Base-by-base conservation (phyloP, 2,329 filamentous ascomycete genomes). In the Juglanconis oblonga region DNA sequence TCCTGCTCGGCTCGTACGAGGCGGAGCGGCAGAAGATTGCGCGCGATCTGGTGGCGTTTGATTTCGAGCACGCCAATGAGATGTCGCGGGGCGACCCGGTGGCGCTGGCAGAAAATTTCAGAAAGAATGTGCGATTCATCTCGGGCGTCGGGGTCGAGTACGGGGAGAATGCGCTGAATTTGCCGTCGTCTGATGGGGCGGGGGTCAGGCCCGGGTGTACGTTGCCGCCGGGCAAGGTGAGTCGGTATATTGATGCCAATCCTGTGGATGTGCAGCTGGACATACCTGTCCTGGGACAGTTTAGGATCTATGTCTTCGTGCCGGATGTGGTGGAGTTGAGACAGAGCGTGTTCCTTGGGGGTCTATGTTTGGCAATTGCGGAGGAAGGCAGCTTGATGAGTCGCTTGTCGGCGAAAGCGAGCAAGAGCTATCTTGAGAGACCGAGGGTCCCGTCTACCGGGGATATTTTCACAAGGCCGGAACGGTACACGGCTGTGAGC, bases 111-210 rank as follows among this genome's bases (percentile, higher is more conserved):
- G 80, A 84, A 64, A 91, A 91, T 71, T 91, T 91, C 70, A 78
- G 82, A 50, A 85, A 84, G 50, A 90, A 91, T 59, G 83, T 90
- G 40, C 83, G 86, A 8, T 91, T 91, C 74, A 91, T 91, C 65
- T 89, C 87, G 0, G 88, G 88, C 13, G 82, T 89, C 36, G 88
- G 88, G 1, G 87, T 87, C 3, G 84, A 85, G 59, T 64, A 64
- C 36, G 59, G 48, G 11, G 40, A 42, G 6, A 64, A 62, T 36
- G 45, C 35, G 44, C 56, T 64, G 6, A 64, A 64, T 38, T 35
- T 31, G 45, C 17, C 24, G 45, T 13, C 13, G 51, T 32, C 38
- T 10, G 47, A 9, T 2, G 47, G 64, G 57, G 64, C 10, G 5
- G 51, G n/a, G 32, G 63, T 64, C 3, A 65, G 59, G 48, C 67